phyloP scores from a whole-genome alignment of 108 stramenopile genomes.

The Discostella stelligeroides region DNA sequence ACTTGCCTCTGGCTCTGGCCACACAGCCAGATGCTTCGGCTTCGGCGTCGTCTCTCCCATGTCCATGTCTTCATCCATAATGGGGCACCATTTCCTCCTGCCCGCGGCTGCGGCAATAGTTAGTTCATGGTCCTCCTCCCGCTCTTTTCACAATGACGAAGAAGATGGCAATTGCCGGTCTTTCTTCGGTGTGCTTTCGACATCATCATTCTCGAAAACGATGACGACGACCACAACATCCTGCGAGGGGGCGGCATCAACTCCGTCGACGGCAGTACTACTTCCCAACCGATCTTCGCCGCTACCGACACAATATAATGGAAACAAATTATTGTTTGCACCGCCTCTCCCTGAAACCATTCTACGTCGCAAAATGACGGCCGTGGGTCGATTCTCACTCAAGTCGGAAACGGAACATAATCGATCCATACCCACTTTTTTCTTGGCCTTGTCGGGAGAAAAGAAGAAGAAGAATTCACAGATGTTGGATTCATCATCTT shows the following conservation, averaged over 20 bases:
- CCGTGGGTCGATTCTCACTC: slow-evolving; percentile 79
- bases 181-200: too few species aligned
- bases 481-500: neutral
- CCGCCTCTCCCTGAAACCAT: slow-evolving; percentile 5
- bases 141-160: slow-evolving; percentile 9
- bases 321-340: neutral
- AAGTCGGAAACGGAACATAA: slow-evolving; percentile 68
- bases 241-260: too few species aligned
- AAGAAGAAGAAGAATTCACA: slow-evolving; percentile 8
- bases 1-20: too few species aligned
- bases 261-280: too few species aligned
- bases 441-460: slow-evolving; percentile 68
- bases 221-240: too few species aligned
- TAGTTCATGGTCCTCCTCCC: slow-evolving; percentile 4
- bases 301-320: too few species aligned
- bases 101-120: slow-evolving; percentile 22
- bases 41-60: too few species aligned
- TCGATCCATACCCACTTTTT: slow-evolving; percentile 71
- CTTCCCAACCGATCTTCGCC: too few species aligned
- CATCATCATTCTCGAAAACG: too few species aligned
- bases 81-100: slow-evolving; percentile 23
- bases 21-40: too few species aligned
- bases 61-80: slow-evolving; percentile 13
- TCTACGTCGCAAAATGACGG: slow-evolving; percentile 71
- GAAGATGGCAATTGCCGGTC: neutral